These are phyloP conservation scores for Carallia pectinifolia DNA, from an alignment of 345 rosid species.

Conservation along the genomic window DNA sequence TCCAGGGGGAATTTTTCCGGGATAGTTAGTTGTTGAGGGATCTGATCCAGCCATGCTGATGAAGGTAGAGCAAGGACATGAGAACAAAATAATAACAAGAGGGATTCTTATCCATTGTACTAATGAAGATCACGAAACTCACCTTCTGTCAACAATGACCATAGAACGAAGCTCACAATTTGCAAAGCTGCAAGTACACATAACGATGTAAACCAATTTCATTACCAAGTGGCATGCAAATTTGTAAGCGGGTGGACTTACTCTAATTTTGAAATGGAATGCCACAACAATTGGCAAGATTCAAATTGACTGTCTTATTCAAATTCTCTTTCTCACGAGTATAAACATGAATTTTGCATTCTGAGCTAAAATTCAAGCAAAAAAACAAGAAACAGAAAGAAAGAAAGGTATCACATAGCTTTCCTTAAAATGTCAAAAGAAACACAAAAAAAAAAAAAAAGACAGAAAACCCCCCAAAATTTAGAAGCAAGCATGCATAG, in stretches of 20 bases:
- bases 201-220: conserved; percentile 6
- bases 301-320: neutral
- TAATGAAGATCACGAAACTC: conserved; percentile 11
- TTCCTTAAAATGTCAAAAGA: neutral
- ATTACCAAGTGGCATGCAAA: neutral
- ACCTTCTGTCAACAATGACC: conserved; percentile 83
- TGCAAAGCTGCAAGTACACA: conserved; percentile 59
- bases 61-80: neutral
- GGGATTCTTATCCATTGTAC: neutral
- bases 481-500: neutral
- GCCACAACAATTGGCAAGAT: too few species aligned
- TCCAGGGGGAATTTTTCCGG: conserved; percentile 77
- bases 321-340: neutral
- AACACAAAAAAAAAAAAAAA: neutral
- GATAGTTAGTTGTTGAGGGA: conserved; percentile 58
- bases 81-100: conserved; percentile 12
- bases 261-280: neutral
- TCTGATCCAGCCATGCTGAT: conserved; percentile 74
- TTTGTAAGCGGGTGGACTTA: too few species aligned
- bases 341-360: neutral
- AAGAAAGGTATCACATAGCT: neutral
- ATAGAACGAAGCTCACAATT: conserved; percentile 97
- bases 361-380: neutral
- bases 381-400: neutral
- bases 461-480: neutral